Conservation (phyloP, 192 early-diverging fungal species). For the Umbelopsis ramanniana region DNA sequence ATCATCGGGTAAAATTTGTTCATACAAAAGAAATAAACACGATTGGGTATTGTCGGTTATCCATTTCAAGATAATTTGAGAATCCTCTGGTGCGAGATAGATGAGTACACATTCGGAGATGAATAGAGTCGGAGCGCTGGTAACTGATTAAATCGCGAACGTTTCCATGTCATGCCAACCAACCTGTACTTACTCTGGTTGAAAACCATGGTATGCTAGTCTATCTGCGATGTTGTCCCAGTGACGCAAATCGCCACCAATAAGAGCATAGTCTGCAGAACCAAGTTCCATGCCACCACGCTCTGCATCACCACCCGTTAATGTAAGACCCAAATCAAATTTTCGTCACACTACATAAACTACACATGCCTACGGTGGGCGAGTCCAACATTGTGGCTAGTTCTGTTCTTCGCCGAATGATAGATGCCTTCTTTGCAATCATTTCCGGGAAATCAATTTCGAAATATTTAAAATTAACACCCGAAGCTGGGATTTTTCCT, state of each 20-base stretch:
- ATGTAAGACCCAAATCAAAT: neutral
- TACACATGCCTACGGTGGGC: neutral
- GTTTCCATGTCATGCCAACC: neutral
- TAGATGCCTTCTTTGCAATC: constrained; percentile 75
- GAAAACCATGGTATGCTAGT: constrained; percentile 59
- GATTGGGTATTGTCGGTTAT: constrained; percentile 51
- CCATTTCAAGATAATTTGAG: constrained; percentile 76
- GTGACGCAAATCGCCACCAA: constrained; percentile 81
- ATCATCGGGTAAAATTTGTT: constrained; percentile 91
- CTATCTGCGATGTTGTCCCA: constrained; percentile 66
- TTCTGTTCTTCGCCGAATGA: constrained; percentile 55
- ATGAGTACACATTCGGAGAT: constrained; percentile 94
- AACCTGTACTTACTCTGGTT: constrained; percentile 50
- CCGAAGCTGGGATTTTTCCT: neutral
- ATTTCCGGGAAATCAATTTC: constrained; percentile 95
- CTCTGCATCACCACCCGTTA: constrained; percentile 35
- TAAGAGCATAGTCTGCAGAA: constrained; percentile 65
- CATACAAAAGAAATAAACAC: constrained; percentile 80
- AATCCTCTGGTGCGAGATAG: constrained; percentile 74
- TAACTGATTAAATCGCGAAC: neutral
- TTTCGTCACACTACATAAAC: neutral
- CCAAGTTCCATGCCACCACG: constrained; percentile 78
- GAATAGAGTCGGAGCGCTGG: constrained; percentile 81
- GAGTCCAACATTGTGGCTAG: constrained; percentile 42
- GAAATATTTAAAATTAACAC: constrained; percentile 60